Evolutionary conservation across 139 green algal species (phyloP).

Genomic region (Auxenochlorella pyrenoidosa): DNA sequence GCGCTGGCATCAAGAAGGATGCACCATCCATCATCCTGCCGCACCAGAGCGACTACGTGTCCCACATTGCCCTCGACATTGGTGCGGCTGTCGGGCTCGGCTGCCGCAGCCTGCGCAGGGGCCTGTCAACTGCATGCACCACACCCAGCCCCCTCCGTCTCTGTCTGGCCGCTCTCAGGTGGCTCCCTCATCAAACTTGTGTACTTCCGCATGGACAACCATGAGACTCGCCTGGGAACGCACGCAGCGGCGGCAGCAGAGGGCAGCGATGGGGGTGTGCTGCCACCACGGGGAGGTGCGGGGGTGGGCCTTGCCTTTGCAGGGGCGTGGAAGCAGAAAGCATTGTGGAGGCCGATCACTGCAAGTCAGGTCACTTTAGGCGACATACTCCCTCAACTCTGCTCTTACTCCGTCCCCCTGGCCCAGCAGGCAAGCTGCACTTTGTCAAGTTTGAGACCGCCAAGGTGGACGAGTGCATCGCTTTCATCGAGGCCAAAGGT

Average conservation of each 20-base stretch:
- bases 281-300: background rate
- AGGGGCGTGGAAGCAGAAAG: background rate
- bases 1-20: conserved; percentile 13
- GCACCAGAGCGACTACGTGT: conserved; percentile 90
- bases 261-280: background rate
- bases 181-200: conserved; percentile 98
- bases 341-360: background rate
- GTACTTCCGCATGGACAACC: conserved; percentile 88
- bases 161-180: conserved; percentile 15
- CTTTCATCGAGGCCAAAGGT: conserved; percentile 95
- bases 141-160: background rate
- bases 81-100: conserved; percentile 25
- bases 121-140: background rate
- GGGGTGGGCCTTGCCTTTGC: background rate
- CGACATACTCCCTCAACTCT: background rate
- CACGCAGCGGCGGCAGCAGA: conserved; percentile 1
- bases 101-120: background rate
- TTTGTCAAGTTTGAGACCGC: conserved; percentile 99
- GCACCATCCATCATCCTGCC: conserved; percentile 93
- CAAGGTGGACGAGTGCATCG: conserved; percentile 85
- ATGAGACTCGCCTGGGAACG: background rate
- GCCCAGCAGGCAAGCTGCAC: conserved; percentile 81
- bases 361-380: background rate
- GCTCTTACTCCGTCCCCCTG: background rate
- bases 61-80: conserved; percentile 95